Conservation (phyloP, 805 yeast species). For the Ogataea trehalophila region DNA sequence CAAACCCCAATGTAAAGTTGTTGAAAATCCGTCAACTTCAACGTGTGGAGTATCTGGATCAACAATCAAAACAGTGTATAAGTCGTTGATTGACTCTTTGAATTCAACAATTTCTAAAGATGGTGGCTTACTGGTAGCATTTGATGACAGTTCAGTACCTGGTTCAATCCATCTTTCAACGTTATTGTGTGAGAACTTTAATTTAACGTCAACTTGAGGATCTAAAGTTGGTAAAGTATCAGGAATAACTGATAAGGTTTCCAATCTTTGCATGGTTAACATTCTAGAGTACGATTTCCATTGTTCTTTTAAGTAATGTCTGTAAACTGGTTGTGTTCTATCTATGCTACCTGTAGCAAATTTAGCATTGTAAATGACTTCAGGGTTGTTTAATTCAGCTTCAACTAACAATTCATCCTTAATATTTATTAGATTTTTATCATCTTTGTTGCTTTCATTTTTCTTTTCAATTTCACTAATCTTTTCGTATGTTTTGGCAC, state of each 20-base stretch:
- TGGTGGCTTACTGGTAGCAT: conserved; percentile 74
- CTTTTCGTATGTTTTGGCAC: conserved; percentile 34
- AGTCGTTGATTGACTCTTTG: conserved; percentile 43
- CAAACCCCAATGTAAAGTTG: conserved; percentile 75
- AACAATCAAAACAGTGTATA: conserved; percentile 75
- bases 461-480: conserved; percentile 33
- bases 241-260: conserved; percentile 79
- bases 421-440: conserved; percentile 15
- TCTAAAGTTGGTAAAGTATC: conserved; percentile 88
- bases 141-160: conserved; percentile 68
- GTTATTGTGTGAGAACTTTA: conserved; percentile 70
- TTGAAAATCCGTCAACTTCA: conserved; percentile 58
- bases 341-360: conserved; percentile 50
- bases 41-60: conserved; percentile 91
- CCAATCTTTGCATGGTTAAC: conserved; percentile 88
- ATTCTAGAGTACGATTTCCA: conserved; percentile 73
- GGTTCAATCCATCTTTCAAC: conserved; percentile 73
- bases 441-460: conserved; percentile 19
- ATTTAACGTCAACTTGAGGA: conserved; percentile 70
- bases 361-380: conserved; percentile 65
- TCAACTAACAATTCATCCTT: conserved; percentile 37
- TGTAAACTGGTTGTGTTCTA: conserved; percentile 72
- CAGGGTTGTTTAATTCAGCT: conserved; percentile 80
- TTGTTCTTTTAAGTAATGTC: conserved; percentile 57
- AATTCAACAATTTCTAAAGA: conserved; percentile 70